phyloP scores from a whole-genome alignment of 2,329 filamentous ascomycete species.

The Trichoderma lentiforme region DNA sequence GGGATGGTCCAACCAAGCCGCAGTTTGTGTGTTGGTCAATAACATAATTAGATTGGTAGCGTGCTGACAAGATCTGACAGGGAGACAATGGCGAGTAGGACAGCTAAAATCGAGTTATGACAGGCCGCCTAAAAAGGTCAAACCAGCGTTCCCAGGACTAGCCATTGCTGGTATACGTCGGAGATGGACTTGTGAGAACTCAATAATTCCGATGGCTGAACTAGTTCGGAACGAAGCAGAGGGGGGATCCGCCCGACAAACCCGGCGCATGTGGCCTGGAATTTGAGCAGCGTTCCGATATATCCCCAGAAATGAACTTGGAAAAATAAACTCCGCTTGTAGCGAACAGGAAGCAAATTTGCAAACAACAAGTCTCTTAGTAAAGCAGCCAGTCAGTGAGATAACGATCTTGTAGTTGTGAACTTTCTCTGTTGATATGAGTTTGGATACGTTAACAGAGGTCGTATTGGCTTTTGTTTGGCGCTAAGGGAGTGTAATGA shows the following conservation, averaged over 20 bases:
- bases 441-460: not conserved
- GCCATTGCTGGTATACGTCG: not conserved
- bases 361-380: not conserved
- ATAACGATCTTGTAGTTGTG: not conserved
- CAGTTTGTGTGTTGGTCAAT: slow-evolving; percentile 1
- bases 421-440: not conserved
- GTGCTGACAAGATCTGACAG: not conserved
- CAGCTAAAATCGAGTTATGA: not conserved
- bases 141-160: not conserved
- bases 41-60: not conserved
- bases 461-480: not conserved
- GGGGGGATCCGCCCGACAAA: not conserved
- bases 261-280: not conserved
- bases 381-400: not conserved
- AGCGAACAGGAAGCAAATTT: not conserved
- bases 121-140: not conserved
- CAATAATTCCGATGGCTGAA: not conserved
- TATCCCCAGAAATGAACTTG: not conserved
- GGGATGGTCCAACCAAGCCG: not conserved
- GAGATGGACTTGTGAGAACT: not conserved
- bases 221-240: not conserved
- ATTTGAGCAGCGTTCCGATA: not conserved
- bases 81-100: not conserved
- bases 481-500: not conserved
- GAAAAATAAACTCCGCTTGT: not conserved